Percentiles rank a stretch among this genome's conserved stretches.
These are phyloP conservation scores for Euphorbia peplus DNA, from an alignment of 345 rosid species.

Conservation along the genomic window DNA sequence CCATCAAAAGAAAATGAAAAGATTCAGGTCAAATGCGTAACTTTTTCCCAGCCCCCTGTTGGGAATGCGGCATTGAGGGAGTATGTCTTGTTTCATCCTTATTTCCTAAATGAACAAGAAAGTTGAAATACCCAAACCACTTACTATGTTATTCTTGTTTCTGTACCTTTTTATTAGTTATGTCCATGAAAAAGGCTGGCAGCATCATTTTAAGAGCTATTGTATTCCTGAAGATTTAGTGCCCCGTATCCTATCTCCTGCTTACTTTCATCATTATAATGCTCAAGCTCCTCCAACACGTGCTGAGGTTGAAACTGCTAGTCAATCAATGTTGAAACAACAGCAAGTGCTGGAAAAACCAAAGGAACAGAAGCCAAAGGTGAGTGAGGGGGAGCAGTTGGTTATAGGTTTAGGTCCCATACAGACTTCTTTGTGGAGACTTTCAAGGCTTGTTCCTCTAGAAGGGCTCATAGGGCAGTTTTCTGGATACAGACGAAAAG, in stretches of 20 bases:
- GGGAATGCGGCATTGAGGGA: slow-evolving; percentile 97
- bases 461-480: slow-evolving; percentile 64
- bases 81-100: slow-evolving; percentile 39
- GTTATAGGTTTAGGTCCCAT: slow-evolving; percentile 95
- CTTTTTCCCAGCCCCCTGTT: slow-evolving; percentile 95
- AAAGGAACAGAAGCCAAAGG: slow-evolving; percentile 45
- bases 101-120: background rate
- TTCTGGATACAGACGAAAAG: slow-evolving; percentile 54
- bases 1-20: slow-evolving; percentile 60
- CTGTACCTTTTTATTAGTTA: slow-evolving; percentile 45
- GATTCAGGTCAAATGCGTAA: slow-evolving; percentile 81
- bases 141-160: slow-evolving; percentile 6
- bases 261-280: slow-evolving; percentile 93
- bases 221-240: slow-evolving; percentile 97
- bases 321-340: slow-evolving; percentile 32
- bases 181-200: slow-evolving; percentile 90
- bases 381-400: slow-evolving; percentile 58
- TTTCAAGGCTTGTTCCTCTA: slow-evolving; percentile 83
- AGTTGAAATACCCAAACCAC: background rate
- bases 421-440: slow-evolving; percentile 91
- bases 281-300: slow-evolving; percentile 50
- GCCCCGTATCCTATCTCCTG: slow-evolving; percentile 91
- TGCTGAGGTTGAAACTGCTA: slow-evolving; percentile 41
- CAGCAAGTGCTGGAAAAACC: slow-evolving; percentile 39
- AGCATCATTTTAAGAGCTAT: slow-evolving; percentile 85